phyloP scores from a whole-genome alignment of 2,329 filamentous ascomycete genomes.

The Fusarium coicis region DNA sequence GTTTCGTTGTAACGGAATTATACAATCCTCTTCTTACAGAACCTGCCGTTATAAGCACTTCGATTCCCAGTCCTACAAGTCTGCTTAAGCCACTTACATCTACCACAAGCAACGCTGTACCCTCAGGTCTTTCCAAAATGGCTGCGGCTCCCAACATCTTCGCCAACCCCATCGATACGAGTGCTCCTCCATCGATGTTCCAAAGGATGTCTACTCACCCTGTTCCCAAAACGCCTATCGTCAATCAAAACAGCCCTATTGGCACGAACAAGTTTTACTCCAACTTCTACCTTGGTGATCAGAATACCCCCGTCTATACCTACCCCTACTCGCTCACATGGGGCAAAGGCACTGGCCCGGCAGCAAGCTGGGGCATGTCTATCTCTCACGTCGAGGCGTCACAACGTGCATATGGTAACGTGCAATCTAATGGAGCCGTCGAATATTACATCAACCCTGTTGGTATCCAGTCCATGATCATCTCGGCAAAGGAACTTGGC shows the following conservation, averaged over 20 bases:
- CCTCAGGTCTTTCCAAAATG: constrained; percentile 37
- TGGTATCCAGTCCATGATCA: constrained; percentile 80
- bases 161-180: constrained; percentile 62
- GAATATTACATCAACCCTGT: constrained; percentile 84
- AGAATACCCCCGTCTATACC: constrained; percentile 76
- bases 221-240: constrained; percentile 64
- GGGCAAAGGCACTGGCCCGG: constrained; percentile 70
- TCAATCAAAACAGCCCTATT: constrained; percentile 62
- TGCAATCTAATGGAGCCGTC: constrained; percentile 65
- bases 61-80: constrained; percentile 52
- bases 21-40: constrained; percentile 30
- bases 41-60: constrained; percentile 26
- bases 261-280: constrained; percentile 85
- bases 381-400: constrained; percentile 77
- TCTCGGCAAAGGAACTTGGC: constrained; percentile 82
- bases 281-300: constrained; percentile 81
- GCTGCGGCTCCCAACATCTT: constrained; percentile 62
- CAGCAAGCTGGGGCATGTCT: constrained; percentile 79
- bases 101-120: constrained; percentile 37
- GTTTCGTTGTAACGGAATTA: constrained; percentile 43
- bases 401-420: constrained; percentile 74
- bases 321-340: constrained; percentile 80
- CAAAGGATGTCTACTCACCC: constrained; percentile 65
- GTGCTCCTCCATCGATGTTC: constrained; percentile 62
- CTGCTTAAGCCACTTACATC: constrained; percentile 44